Evolutionary conservation across 164 flowering plant species (phyloP).

Genomic region (Tetracentron sinense): DNA sequence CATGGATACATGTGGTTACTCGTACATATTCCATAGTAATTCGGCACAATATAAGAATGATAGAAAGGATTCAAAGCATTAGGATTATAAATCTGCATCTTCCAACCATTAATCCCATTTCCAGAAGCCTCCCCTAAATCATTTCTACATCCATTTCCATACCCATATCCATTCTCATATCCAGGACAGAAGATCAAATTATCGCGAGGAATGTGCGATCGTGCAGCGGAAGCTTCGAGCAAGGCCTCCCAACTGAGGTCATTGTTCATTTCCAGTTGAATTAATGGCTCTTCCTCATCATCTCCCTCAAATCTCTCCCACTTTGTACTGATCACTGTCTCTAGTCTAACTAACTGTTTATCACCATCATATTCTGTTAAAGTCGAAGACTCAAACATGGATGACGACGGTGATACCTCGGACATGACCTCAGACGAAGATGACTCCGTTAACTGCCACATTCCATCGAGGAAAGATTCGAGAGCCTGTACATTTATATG

Average conservation of each 20-base stretch:
- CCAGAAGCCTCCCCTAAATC: background rate
- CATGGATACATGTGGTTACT: background rate
- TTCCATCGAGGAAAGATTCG: constrained; percentile 45
- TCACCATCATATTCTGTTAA: constrained; percentile 25
- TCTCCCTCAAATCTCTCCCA: constrained; percentile 37
- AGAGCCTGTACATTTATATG: constrained; percentile 44
- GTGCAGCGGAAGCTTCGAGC: constrained; percentile 37
- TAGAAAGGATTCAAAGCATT: constrained; percentile 14
- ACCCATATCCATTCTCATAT: background rate
- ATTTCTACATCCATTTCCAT: background rate
- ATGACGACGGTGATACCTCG: constrained; percentile 11
- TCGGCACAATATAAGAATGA: background rate
- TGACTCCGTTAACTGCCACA: constrained; percentile 53
- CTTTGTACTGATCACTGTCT: constrained; percentile 14
- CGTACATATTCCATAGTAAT: background rate
- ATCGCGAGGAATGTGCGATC: background rate
- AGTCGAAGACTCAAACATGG: constrained; percentile 4
- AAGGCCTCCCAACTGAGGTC: constrained; percentile 48
- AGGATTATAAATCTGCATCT: constrained; percentile 24
- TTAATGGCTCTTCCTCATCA: constrained; percentile 27
- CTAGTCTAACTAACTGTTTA: constrained; percentile 2
- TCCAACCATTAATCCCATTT: constrained; percentile 12
- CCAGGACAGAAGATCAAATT: background rate
- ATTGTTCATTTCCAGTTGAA: constrained; percentile 25
- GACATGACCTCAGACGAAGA: constrained; percentile 28